phyloP scores from a whole-genome alignment of 2,329 filamentous ascomycete species.

The Aspergillus caelatus region DNA sequence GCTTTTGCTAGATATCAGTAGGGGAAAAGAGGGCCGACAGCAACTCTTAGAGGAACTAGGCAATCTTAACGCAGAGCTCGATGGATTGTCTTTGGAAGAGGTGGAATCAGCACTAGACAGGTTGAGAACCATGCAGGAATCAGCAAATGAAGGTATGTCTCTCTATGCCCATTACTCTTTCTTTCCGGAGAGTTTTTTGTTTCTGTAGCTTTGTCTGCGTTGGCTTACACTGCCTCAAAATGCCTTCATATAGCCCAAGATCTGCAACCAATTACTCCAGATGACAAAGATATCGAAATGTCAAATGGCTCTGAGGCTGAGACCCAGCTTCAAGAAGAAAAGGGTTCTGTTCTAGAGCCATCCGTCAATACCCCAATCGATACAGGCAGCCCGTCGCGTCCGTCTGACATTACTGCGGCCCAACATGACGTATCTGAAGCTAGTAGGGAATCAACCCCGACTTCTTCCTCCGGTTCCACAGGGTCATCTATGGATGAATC shows the following conservation, averaged over 20 bases:
- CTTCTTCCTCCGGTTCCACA: constrained; percentile 31
- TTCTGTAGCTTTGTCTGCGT: too few relatives aligned
- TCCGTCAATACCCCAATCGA: neutral
- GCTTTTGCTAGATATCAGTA: constrained; percentile 50
- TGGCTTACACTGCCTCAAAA: neutral
- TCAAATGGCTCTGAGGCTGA: neutral
- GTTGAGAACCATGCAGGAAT: constrained; percentile 20
- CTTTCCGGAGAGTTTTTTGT: neutral
- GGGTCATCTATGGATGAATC: constrained; percentile 46
- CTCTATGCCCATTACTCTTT: neutral
- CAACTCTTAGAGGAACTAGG: constrained; percentile 54
- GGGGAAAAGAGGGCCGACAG: constrained; percentile 45
- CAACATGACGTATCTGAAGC: constrained; percentile 8
- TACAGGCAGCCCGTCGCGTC: neutral
- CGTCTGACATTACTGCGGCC: neutral
- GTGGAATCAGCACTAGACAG: constrained; percentile 41
- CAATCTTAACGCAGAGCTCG: constrained; percentile 50
- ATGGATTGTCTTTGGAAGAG: constrained; percentile 49
- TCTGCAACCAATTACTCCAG: constrained; percentile 1
- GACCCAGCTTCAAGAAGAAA: constrained; percentile 1
- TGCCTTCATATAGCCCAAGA: neutral
- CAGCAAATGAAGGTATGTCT: constrained; percentile 24
- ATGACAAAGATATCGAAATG: neutral
- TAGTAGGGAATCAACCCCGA: constrained; percentile 19
- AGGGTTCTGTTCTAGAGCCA: neutral